Conservation (phyloP, 1,284 basidiomycete genomes). For the Marasmius oreades region DNA sequence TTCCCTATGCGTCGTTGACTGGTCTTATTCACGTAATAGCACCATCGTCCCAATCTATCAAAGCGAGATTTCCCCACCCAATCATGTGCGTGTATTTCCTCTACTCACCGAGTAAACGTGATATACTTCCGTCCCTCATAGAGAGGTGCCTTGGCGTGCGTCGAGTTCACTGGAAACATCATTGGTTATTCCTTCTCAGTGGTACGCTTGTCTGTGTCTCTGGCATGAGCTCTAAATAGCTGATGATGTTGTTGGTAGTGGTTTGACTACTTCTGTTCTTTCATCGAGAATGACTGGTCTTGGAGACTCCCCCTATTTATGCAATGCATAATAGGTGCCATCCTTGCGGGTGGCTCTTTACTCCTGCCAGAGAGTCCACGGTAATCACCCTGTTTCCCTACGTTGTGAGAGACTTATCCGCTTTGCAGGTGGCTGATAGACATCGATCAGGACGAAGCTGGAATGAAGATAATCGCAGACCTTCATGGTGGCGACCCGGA, state of each 20-base stretch:
- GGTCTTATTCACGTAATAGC: constrained; percentile 36
- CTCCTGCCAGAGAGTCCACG: constrained; percentile 92
- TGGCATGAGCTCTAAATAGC: neutral
- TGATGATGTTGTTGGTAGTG: constrained; percentile 50
- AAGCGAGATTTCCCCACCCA: constrained; percentile 92
- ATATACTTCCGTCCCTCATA: constrained; percentile 3
- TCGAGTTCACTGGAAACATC: constrained; percentile 96
- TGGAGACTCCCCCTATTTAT: constrained; percentile 86
- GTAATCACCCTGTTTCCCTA: constrained; percentile 32
- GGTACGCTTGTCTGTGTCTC: constrained; percentile 45
- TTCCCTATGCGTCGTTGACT: constrained; percentile 1
- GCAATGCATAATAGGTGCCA: constrained; percentile 86
- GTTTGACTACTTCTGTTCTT: constrained; percentile 94
- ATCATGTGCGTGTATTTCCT: constrained; percentile 63
- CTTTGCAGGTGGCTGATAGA: constrained; percentile 84
- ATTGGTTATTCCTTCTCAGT: constrained; percentile 94
- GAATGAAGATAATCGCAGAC: constrained; percentile 87
- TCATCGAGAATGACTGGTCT: constrained; percentile 74
- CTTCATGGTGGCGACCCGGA: constrained; percentile 85
- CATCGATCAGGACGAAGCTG: constrained; percentile 81
- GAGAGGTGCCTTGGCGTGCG: constrained; percentile 90
- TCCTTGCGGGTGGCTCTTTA: constrained; percentile 82
- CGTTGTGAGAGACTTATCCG: neutral
- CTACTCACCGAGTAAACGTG: neutral
- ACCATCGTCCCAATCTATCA: constrained; percentile 99